phyloP scores from a whole-genome alignment of 177 flowering plant genomes.

The Telopea speciosissima region DNA sequence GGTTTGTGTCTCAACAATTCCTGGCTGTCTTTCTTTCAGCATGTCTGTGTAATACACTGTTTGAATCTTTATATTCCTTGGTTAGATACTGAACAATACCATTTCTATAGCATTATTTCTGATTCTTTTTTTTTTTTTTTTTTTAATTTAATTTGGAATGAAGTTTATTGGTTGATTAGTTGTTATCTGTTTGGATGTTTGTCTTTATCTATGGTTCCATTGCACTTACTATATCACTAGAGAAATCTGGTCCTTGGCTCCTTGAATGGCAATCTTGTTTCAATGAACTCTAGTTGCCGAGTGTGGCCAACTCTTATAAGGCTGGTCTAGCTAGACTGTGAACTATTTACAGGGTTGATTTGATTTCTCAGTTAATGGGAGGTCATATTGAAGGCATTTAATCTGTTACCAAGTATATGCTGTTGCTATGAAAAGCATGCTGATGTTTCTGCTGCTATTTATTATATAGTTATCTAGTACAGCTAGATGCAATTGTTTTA shows the following conservation, averaged over 20 bases:
- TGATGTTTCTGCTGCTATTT: background rate
- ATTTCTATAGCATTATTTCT: background rate
- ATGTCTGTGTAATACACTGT: background rate
- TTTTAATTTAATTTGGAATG: too few species aligned
- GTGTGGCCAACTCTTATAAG: background rate
- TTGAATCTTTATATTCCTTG: background rate
- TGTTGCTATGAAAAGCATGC: background rate
- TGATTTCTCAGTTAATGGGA: background rate
- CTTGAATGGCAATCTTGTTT: background rate
- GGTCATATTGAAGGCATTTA: background rate
- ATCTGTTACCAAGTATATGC: background rate
- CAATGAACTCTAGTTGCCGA: background rate
- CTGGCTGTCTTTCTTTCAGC: background rate
- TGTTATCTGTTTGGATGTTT: too few species aligned
- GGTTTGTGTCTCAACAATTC: slow-evolving; percentile 32
- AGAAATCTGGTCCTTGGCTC: background rate
- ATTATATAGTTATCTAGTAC: background rate
- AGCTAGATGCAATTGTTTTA: background rate
- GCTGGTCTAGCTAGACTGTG: background rate
- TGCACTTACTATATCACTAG: background rate
- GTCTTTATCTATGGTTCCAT: too few species aligned
- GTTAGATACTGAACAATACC: background rate
- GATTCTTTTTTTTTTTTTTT: too few species aligned
- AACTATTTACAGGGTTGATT: background rate
- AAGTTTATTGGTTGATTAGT: too few species aligned